These are phyloP conservation scores for Penicillium paneum DNA, from an alignment of 2,329 filamentous ascomycete genomes.

Conservation along the genomic window DNA sequence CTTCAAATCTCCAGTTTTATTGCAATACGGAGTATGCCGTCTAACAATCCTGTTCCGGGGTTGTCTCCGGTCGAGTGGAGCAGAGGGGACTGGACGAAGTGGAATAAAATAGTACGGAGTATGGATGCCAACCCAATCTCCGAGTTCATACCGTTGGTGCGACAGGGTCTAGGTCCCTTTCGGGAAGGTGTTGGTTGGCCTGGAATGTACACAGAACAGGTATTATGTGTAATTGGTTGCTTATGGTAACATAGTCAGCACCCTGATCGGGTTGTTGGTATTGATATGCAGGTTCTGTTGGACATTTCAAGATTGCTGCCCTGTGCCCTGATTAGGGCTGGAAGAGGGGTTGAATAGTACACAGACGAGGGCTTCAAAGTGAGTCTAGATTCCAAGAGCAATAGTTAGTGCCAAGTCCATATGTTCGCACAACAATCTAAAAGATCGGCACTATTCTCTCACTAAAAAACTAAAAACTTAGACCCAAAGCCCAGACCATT, in stretches of 20 bases:
- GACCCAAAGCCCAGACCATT: slow-evolving; percentile 2
- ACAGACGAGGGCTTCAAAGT: not conserved
- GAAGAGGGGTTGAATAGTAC: not conserved
- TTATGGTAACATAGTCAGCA: not conserved
- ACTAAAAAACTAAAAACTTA: slow-evolving; percentile 1
- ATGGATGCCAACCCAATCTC: slow-evolving; percentile 7
- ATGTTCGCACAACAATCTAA: not conserved
- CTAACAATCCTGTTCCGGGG: slow-evolving; percentile 8
- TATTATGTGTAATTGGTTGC: not conserved
- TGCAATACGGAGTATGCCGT: not conserved
- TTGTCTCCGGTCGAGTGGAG: slow-evolving; percentile 12
- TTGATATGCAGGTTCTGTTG: not conserved
- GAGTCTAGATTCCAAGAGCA: not conserved
- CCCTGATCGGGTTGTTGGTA: slow-evolving; percentile 1
- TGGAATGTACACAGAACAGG: not conserved
- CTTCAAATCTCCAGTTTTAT: not conserved
- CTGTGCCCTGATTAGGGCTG: slow-evolving; percentile 5
- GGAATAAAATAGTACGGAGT: not conserved
- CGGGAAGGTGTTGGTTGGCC: not conserved
- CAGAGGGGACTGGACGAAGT: slow-evolving; percentile 9
- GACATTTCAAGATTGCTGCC: not conserved
- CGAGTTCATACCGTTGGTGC: slow-evolving; percentile 3
- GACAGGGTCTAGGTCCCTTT: not conserved
- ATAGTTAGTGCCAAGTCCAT: no score
- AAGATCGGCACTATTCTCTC: slow-evolving; percentile 5